Percentiles rank a stretch among this genome's conserved stretches.
Evolutionary conservation across 2,329 filamentous ascomycete genomes (phyloP).

Genomic region (Pestalotiopsis sp.): DNA sequence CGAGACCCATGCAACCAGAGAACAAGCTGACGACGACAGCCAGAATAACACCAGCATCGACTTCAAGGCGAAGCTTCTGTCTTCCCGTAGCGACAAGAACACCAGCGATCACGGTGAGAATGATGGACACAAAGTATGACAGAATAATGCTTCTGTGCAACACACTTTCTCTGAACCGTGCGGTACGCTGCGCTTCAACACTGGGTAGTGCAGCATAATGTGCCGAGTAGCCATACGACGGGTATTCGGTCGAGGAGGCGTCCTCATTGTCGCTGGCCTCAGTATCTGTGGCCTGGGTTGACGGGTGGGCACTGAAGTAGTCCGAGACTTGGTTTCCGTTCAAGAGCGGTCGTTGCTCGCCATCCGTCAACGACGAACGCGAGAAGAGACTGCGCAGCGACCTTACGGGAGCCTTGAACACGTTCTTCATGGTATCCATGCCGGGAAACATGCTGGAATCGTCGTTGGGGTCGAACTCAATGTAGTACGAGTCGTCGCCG

Average conservation of each 20-base stretch:
- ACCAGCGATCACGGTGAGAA: slow-evolving; percentile 66
- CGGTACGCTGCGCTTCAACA: slow-evolving; percentile 52
- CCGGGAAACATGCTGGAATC: slow-evolving; percentile 63
- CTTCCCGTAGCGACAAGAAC: slow-evolving; percentile 70
- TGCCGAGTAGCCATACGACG: slow-evolving; percentile 50
- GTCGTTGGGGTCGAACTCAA: slow-evolving; percentile 72
- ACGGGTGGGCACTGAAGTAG: slow-evolving; percentile 29
- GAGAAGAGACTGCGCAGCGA: slow-evolving; percentile 41
- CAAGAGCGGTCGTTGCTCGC: slow-evolving; percentile 31
- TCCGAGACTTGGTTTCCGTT: slow-evolving; percentile 20
- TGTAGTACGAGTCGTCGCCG: slow-evolving; percentile 66
- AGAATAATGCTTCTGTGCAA: slow-evolving; percentile 56
- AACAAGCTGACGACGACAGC: slow-evolving; percentile 69
- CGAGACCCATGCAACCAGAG: slow-evolving; percentile 64
- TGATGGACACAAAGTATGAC: slow-evolving; percentile 60
- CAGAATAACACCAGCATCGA: slow-evolving; percentile 70
- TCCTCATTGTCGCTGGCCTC: slow-evolving; percentile 48
- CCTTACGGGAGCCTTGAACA: slow-evolving; percentile 51
- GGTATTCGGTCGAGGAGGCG: slow-evolving; percentile 55
- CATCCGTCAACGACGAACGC: slow-evolving; percentile 10
- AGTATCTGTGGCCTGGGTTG: slow-evolving; percentile 21
- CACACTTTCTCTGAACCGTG: slow-evolving; percentile 54
- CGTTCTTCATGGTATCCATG: slow-evolving; percentile 58
- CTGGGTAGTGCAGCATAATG: slow-evolving; percentile 57
- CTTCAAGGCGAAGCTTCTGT: slow-evolving; percentile 69